These are phyloP conservation scores for Phytophthora sp. DNA, from an alignment of 352 stramenopile genomes.

Conservation along the genomic window DNA sequence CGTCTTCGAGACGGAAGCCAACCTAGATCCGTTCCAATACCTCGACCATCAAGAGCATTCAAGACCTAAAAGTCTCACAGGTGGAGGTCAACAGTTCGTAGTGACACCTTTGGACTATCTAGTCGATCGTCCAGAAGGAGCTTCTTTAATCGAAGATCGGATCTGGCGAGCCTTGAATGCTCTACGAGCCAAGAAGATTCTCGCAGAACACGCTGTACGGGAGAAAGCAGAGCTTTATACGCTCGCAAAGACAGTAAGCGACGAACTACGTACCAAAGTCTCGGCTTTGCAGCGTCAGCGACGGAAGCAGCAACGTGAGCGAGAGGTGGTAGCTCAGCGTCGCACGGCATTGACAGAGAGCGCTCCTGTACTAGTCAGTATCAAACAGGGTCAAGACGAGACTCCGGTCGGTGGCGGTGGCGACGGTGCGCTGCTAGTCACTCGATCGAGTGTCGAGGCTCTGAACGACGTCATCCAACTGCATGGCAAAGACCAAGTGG, in stretches of 20 bases:
- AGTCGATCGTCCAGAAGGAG: slow-evolving; percentile 68
- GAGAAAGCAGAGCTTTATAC: slow-evolving; percentile 64
- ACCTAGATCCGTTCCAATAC: slow-evolving; percentile 78
- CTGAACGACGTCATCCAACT: slow-evolving; percentile 90
- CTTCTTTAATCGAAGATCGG: slow-evolving; percentile 63
- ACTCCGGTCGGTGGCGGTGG: slow-evolving; percentile 56
- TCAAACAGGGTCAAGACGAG: slow-evolving; percentile 94
- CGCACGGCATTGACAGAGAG: slow-evolving; percentile 37
- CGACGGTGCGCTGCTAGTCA: slow-evolving; percentile 82
- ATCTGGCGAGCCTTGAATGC: slow-evolving; percentile 74
- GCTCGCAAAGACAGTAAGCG: slow-evolving; percentile 50
- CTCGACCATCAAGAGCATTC: slow-evolving; percentile 49
- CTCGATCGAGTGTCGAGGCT: slow-evolving; percentile 75
- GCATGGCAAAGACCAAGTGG: slow-evolving; percentile 88
- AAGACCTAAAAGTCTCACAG: slow-evolving; percentile 7
- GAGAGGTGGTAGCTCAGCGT: slow-evolving; percentile 9
- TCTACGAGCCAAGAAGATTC: slow-evolving; percentile 69
- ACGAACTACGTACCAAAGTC: slow-evolving; percentile 58
- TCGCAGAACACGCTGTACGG: slow-evolving; percentile 55
- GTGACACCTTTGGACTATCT: slow-evolving; percentile 81
- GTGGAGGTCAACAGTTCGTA: slow-evolving; percentile 21
- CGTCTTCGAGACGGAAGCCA: slow-evolving; percentile 43
- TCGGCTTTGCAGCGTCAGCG: slow-evolving; percentile 46
- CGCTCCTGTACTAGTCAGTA: slow-evolving; percentile 80
- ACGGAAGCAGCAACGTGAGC: slow-evolving; percentile 37